Percentiles rank a stretch among this genome's conserved stretches.
Conservation (phyloP, 257 asterid genomes). For the Penstemon barbatus region DNA sequence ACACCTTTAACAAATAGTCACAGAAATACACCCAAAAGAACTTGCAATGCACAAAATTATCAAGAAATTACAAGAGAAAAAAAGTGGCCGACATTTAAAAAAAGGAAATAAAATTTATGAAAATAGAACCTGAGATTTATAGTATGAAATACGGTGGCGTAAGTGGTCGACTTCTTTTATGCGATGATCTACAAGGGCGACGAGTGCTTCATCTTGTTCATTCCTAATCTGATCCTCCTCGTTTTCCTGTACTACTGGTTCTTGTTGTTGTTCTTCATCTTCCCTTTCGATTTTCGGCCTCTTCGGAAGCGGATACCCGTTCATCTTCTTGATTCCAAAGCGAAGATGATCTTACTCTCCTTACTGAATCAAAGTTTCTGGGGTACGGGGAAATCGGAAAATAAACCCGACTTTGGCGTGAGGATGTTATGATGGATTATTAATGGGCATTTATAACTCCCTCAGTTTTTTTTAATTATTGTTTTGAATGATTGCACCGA, state of each 20-base stretch:
- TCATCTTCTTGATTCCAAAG: constrained; percentile 39
- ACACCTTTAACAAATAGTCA: neutral
- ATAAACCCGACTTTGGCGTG: neutral
- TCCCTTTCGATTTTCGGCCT: constrained; percentile 48
- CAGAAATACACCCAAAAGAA: neutral
- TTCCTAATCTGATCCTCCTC: constrained; percentile 39
- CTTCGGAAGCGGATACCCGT: constrained; percentile 39
- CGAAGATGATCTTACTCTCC: constrained; percentile 15
- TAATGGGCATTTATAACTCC: too few relatives aligned
- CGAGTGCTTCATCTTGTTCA: constrained; percentile 74
- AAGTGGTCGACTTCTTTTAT: constrained; percentile 78
- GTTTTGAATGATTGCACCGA: too few relatives aligned
- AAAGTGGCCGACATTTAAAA: neutral
- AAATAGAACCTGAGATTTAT: constrained; percentile 54
- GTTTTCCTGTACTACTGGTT: constrained; percentile 21
- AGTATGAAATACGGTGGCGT: constrained; percentile 65
- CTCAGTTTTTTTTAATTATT: too few relatives aligned
- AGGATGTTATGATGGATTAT: too few relatives aligned
- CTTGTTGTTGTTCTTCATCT: constrained; percentile 20
- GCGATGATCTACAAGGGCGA: constrained; percentile 78
- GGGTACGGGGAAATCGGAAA: neutral
- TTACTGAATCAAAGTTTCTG: too few relatives aligned
- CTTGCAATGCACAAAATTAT: neutral
- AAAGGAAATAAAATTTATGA: neutral
- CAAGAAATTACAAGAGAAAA: neutral